A percentile compares a stretch with the other conserved stretches of the same genome.
Evolutionary conservation across 2,329 filamentous ascomycete species (phyloP).

Genomic region (Fusarium veterinarium): DNA sequence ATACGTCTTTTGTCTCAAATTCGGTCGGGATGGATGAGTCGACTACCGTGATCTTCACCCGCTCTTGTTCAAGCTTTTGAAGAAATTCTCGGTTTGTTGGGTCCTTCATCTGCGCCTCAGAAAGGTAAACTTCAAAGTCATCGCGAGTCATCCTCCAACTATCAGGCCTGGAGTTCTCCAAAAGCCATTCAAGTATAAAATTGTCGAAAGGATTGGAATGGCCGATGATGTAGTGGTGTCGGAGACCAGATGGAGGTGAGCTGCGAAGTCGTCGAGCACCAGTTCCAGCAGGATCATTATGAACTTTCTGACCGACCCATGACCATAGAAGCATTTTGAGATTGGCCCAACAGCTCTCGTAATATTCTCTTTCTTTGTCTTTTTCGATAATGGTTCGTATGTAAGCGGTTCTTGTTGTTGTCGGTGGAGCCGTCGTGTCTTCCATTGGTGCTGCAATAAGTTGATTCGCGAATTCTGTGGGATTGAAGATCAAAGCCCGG

Average conservation of each 20-base stretch:
- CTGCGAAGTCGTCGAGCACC: background rate
- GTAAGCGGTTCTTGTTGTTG: background rate
- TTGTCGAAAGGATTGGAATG: background rate
- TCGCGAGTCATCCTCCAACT: background rate
- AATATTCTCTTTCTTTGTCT: background rate
- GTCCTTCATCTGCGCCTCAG: background rate
- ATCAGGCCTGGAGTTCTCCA: fast-evolving
- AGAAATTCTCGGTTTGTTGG: background rate
- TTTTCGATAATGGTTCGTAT: background rate
- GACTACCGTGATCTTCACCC: fast-evolving
- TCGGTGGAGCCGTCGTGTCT: fast-evolving
- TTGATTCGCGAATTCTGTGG: fast-evolving
- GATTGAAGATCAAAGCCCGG: fast-evolving
- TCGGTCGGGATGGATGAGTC: background rate
- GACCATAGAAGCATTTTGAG: background rate
- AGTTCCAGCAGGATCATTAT: background rate
- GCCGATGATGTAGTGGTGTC: background rate
- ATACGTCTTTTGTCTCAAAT: background rate
- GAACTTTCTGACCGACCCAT: conserved; percentile 8
- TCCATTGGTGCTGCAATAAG: background rate
- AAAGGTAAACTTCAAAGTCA: background rate
- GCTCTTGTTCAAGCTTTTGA: background rate
- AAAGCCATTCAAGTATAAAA: background rate
- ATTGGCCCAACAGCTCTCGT: background rate
- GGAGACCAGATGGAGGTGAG: background rate